Evolutionary conservation across 1,284 basidiomycete genomes (phyloP).

Genomic region (Thecaphora thlaspeos): DNA sequence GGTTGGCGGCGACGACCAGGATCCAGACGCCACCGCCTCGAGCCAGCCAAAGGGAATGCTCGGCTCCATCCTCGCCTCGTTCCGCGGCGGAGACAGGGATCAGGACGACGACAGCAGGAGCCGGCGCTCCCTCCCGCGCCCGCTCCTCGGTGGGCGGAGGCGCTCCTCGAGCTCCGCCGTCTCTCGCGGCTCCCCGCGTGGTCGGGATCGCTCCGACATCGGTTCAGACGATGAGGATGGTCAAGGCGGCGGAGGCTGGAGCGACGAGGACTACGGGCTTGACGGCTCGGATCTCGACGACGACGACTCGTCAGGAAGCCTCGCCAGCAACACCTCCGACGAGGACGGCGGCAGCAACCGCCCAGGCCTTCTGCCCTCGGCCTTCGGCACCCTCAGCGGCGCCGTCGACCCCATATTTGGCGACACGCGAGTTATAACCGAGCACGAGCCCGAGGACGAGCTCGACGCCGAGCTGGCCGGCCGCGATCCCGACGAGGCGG

Average conservation of each 20-base stretch:
- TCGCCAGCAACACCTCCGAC: slow-evolving; percentile 31
- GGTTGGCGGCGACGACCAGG: slow-evolving; percentile 15
- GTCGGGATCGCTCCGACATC: slow-evolving; percentile 13
- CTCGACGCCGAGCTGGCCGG: slow-evolving; percentile 45
- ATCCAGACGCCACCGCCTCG: slow-evolving; percentile 19
- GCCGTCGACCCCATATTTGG: slow-evolving; percentile 54
- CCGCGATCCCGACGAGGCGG: slow-evolving; percentile 19
- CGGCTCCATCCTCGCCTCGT: slow-evolving; percentile 49
- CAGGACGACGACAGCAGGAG: slow-evolving; percentile 38
- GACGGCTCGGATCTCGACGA: slow-evolving; percentile 20
- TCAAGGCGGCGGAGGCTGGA: slow-evolving; percentile 26
- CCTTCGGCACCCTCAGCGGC: slow-evolving; percentile 48
- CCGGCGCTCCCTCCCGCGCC: slow-evolving; percentile 29
- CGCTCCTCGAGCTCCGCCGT: slow-evolving; percentile 29
- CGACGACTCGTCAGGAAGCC: slow-evolving; percentile 17
- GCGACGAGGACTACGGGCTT: slow-evolving; percentile 41
- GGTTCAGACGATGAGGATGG: slow-evolving; percentile 24
- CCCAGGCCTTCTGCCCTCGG: slow-evolving; percentile 48
- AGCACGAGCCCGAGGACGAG: slow-evolving; percentile 45
- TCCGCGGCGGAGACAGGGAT: slow-evolving; percentile 37
- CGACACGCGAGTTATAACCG: slow-evolving; percentile 39
- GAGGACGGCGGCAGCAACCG: slow-evolving; percentile 38
- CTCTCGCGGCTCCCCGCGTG: slow-evolving; percentile 18
- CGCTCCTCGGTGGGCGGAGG: slow-evolving; percentile 27
- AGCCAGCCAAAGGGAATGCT: slow-evolving; percentile 44